Conservation (phyloP, 2,329 filamentous ascomycete species). For the Aspergillus sp. region DNA sequence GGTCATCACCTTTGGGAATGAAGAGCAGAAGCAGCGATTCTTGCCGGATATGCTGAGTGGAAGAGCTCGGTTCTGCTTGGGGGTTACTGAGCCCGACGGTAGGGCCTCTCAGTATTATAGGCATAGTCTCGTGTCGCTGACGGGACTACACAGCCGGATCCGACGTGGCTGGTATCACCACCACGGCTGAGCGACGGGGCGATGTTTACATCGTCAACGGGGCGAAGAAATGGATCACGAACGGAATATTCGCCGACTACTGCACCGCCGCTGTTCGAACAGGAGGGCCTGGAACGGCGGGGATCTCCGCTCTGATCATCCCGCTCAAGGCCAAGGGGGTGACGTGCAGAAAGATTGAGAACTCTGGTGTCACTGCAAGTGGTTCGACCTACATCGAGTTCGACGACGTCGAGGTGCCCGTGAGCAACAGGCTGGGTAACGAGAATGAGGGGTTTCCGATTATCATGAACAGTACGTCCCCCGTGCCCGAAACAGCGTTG, state of each 20-base stretch:
- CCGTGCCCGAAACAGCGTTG: neutral
- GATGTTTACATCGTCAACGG: conserved; percentile 63
- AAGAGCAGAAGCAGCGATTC: conserved; percentile 49
- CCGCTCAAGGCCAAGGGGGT: conserved; percentile 57
- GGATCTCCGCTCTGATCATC: conserved; percentile 65
- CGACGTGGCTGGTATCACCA: conserved; percentile 63
- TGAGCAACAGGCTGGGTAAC: conserved; percentile 72
- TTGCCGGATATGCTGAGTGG: conserved; percentile 62
- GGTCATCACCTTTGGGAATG: conserved; percentile 35
- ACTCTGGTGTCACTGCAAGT: conserved; percentile 64
- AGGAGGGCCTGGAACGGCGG: conserved; percentile 56
- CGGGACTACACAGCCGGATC: conserved; percentile 49
- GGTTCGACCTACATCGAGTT: conserved; percentile 72
- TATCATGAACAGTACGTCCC: conserved; percentile 64
- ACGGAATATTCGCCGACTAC: conserved; percentile 60
- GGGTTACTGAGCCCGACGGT: conserved; percentile 56
- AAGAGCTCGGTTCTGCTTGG: conserved; percentile 63
- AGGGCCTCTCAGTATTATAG: neutral
- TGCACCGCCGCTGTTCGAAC: conserved; percentile 66
- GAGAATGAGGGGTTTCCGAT: conserved; percentile 82
- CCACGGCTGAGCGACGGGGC: conserved; percentile 56
- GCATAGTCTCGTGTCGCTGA: neutral
- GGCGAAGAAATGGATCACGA: conserved; percentile 68
- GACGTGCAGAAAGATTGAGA: conserved; percentile 56
- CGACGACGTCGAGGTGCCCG: conserved; percentile 77